Percentiles rank a stretch among this genome's conserved stretches.
phyloP scores from a whole-genome alignment of 352 stramenopile species.

The Saprolegnia diclina region DNA sequence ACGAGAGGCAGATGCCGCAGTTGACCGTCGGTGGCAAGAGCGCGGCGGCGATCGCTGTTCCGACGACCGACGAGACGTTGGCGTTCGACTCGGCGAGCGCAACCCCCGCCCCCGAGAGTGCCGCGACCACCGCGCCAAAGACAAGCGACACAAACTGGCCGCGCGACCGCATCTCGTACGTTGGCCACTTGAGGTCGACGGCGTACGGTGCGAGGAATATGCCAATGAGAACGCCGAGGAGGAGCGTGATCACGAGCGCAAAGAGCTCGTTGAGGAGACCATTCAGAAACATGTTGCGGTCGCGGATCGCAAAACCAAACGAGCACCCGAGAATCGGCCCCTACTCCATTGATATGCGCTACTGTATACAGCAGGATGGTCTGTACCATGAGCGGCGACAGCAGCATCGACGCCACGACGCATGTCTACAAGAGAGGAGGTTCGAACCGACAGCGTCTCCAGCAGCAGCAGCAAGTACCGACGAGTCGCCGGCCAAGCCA shows the following conservation, averaged over 20 bases:
- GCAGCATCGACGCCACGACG: conserved; percentile 82
- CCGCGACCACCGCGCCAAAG: conserved; percentile 73
- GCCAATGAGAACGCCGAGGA: conserved; percentile 77
- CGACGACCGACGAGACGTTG: conserved; percentile 87
- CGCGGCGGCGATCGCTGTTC: conserved; percentile 76
- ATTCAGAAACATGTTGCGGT: conserved; percentile 78
- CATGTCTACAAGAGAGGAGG: conserved; percentile 45
- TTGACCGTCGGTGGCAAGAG: conserved; percentile 82
- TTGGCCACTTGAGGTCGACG: conserved; percentile 55
- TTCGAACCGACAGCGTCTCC: neutral
- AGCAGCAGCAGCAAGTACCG: conserved; percentile 32
- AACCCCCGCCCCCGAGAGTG: conserved; percentile 66
- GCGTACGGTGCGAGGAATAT: conserved; percentile 74
- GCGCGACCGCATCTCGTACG: conserved; percentile 70
- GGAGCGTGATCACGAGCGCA: conserved; percentile 66
- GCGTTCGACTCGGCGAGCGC: conserved; percentile 78
- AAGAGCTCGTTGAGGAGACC: conserved; percentile 79
- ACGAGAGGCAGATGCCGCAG: conserved; percentile 80
- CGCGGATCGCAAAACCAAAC: conserved; percentile 72
- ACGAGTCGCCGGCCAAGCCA: conserved; percentile 65
- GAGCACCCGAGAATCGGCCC: conserved; percentile 76
- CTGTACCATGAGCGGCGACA: conserved; percentile 79
- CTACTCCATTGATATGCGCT: conserved; percentile 30
- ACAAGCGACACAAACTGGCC: conserved; percentile 73
- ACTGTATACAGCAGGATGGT: neutral